A percentile compares a stretch with the other conserved stretches of the same genome.
Evolutionary conservation across 2,329 filamentous ascomycete species (phyloP).

Genomic region (Setomelanomma holmii): DNA sequence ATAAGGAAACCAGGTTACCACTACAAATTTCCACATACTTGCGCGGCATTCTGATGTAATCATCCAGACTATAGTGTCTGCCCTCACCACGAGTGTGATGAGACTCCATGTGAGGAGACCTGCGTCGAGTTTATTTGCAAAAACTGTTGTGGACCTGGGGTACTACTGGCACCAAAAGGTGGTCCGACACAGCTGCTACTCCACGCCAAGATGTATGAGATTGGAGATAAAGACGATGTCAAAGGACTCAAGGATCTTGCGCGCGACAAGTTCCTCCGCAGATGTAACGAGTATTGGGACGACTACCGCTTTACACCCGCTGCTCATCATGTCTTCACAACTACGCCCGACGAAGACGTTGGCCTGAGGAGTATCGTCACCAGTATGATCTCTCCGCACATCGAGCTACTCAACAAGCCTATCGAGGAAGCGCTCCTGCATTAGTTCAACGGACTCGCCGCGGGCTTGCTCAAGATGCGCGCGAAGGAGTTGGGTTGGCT

Average conservation of each 20-base stretch:
- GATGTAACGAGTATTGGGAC: slow-evolving; percentile 23
- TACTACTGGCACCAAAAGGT: slow-evolving; percentile 12
- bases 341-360: slow-evolving; percentile 34
- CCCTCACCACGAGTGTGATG: slow-evolving; percentile 1
- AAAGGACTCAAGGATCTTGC: slow-evolving; percentile 13
- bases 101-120: slow-evolving; percentile 20
- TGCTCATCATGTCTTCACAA: slow-evolving; percentile 30
- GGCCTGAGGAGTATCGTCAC: slow-evolving; percentile 39
- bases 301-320: slow-evolving; percentile 28
- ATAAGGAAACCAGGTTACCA: background rate
- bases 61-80: background rate
- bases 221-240: slow-evolving; percentile 20
- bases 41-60: slow-evolving; percentile 6
- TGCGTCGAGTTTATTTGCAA: slow-evolving; percentile 2
- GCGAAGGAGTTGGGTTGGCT: background rate
- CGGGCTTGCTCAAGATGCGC: slow-evolving; percentile 5
- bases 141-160: slow-evolving; percentile 6
- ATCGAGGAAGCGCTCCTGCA: slow-evolving; percentile 10
- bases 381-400: slow-evolving; percentile 30
- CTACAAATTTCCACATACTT: slow-evolving; percentile 8
- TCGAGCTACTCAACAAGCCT: slow-evolving; percentile 11
- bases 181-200: slow-evolving; percentile 3
- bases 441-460: slow-evolving; percentile 9
- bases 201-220: slow-evolving; percentile 18
- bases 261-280: slow-evolving; percentile 10